Evolutionary conservation across 805 yeast species (phyloP).

Genomic region (Yarrowia keelungensis): DNA sequence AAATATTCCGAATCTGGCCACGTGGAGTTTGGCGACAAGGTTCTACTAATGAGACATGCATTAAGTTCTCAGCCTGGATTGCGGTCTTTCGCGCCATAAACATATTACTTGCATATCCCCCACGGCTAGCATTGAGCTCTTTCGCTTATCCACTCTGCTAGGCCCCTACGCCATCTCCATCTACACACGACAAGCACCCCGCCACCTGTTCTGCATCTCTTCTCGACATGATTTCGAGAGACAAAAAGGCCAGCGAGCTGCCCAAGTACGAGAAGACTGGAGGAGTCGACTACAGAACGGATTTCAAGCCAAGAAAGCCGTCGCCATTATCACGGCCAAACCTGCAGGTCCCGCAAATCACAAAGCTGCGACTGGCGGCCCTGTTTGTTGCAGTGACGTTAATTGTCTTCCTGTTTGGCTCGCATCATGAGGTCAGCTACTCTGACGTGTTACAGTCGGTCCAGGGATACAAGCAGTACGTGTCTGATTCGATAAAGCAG

Average conservation of each 20-base stretch:
- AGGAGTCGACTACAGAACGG: constrained; percentile 21
- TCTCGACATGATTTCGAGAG: constrained; percentile 36
- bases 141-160: background rate
- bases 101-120: constrained; percentile 22
- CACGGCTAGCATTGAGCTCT: constrained; percentile 26
- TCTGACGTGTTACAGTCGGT: constrained; percentile 14
- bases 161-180: background rate
- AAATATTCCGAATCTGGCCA: constrained; percentile 10
- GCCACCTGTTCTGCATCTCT: constrained; percentile 3
- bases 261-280: constrained; percentile 33
- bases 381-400: constrained; percentile 6
- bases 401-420: constrained; percentile 14
- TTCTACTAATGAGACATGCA: constrained; percentile 10
- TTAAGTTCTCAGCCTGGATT: constrained; percentile 38
- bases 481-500: constrained; percentile 33
- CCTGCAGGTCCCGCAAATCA: constrained; percentile 19
- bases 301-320: constrained; percentile 36
- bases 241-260: constrained; percentile 33
- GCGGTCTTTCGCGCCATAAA: constrained; percentile 38
- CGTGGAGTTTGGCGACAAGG: constrained; percentile 24
- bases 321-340: constrained; percentile 24
- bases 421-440: constrained; percentile 13
- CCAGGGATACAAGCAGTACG: constrained; percentile 28
- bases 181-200: background rate
- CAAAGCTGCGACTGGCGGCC: constrained; percentile 10